Evolutionary conservation across 257 asterid genomes (phyloP), one percentile per base, ranked within the genome.

Genomic region (Solanum etuberosum): DNA sequence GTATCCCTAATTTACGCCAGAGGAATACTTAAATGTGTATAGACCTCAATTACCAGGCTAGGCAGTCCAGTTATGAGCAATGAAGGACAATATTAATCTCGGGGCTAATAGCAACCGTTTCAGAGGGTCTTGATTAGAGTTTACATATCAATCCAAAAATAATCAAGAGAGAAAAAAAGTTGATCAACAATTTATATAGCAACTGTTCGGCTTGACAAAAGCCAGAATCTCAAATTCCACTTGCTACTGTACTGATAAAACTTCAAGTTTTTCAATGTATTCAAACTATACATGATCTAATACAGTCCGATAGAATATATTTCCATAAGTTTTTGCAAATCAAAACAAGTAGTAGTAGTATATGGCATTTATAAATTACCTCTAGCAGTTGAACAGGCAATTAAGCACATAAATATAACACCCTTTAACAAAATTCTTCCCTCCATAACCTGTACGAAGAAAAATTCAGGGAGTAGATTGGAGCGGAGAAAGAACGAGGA

Each of bases 371-470:
- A 48, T 25, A 31, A 72, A 72, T 85, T 86, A 90, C 93, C 92
- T 90, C 92, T 89, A 42, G 86, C 92, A n/a, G 86, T 46, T 87
- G 91, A 86, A 71, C 73, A 25, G 25, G 88, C 88, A n/a, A 85
- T 54, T 29, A 90, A 85, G 83, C 70, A 76, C 38, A 83, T 51
- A 84, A 90, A 25, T 63, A 88, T 74, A 54, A 88, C 88, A 65
- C 61, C 80, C 87, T 88, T 86, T 38, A 88, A 63, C 90, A 90
- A 85, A 38, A 72, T 81, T 84, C 76, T 59, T 81, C 80, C 70
- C 12, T 84, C 90, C 93, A 91, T 91, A 84, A 51, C 88, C 40
- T 48, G 25, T 8, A 42, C 37, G n/a, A 3, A 40, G 37, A 54
- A n/a, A 54, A 40, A 40, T 40, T 76, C 83, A 38, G 83, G 35